phyloP scores from a whole-genome alignment of 2,329 filamentous ascomycete genomes.

The Akanthomyces dipterigenus region DNA sequence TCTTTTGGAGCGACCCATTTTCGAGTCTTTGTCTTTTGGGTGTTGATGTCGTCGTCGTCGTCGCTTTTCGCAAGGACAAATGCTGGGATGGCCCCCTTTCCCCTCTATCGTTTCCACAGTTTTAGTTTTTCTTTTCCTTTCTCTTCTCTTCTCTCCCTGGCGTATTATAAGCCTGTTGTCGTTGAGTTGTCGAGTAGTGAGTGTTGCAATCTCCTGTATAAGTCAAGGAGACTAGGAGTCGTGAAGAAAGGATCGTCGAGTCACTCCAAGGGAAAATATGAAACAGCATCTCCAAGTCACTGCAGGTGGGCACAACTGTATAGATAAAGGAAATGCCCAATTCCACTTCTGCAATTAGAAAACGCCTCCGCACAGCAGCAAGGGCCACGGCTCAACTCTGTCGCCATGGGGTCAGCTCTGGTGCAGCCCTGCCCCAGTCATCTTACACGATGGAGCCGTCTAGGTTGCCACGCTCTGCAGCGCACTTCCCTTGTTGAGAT shows the following conservation, averaged over 20 bases:
- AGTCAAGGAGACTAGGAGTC: neutral
- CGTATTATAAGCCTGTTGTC: neutral
- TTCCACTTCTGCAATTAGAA: neutral
- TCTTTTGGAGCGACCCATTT: conserved; percentile 5
- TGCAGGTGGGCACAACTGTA: neutral
- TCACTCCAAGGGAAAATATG: neutral
- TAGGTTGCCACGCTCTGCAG: neutral
- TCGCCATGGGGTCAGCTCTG: neutral
- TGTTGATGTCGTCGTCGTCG: neutral
- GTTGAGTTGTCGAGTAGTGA: neutral
- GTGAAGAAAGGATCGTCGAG: neutral
- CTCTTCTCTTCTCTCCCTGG: neutral
- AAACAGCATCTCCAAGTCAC: neutral
- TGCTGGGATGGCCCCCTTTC: neutral
- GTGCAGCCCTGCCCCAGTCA: conserved; percentile 2
- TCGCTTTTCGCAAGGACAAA: neutral
- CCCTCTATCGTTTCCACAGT: neutral
- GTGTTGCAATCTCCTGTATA: neutral
- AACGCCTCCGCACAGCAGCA: neutral
- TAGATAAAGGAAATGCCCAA: conserved; percentile 2
- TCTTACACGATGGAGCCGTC: conserved; percentile 9
- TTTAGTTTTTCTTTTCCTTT: too few relatives aligned
- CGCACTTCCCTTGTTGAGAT: neutral
- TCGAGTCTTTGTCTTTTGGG: neutral
- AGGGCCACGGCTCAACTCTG: neutral